phyloP scores from a whole-genome alignment of 2,329 filamentous ascomycete species.

The Scedosporium apiospermum region DNA sequence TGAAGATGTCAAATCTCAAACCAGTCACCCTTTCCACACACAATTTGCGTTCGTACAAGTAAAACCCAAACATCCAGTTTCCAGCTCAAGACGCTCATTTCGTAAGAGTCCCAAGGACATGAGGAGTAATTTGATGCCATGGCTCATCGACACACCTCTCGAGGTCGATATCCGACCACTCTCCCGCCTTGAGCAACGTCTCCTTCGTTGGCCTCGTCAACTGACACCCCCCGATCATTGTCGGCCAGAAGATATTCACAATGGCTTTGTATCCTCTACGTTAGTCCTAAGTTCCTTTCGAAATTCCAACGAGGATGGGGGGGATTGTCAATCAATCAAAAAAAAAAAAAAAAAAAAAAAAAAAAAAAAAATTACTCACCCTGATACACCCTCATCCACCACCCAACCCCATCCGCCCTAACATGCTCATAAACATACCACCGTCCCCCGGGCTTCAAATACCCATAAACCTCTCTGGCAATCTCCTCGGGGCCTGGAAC shows the following conservation, averaged over 20 bases:
- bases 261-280: constrained; percentile 24
- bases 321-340: not conserved
- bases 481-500: constrained; percentile 51
- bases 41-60: no score
- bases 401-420: constrained; percentile 24
- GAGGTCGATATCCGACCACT: constrained; percentile 41
- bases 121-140: constrained; percentile 35
- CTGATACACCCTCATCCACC: constrained; percentile 37
- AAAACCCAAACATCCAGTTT: no score
- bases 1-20: no score
- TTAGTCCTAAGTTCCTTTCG: not conserved
- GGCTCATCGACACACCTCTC: constrained; percentile 27
- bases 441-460: constrained; percentile 50
- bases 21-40: no score
- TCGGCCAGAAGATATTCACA: constrained; percentile 43
- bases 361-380: constrained; percentile 26
- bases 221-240: constrained; percentile 40
- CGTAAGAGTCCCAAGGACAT: constrained; percentile 41
- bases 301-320: not conserved
- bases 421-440: constrained; percentile 60
- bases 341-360: not conserved
- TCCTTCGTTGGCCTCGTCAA: constrained; percentile 38
- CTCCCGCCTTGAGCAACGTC: constrained; percentile 36
- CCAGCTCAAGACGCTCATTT: constrained; percentile 25
- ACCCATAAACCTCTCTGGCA: constrained; percentile 43